Evolutionary conservation across 2,329 filamentous ascomycete genomes (phyloP), one percentile per base, ranked within the genome.

Genomic region (Coleophoma crateriformis): DNA sequence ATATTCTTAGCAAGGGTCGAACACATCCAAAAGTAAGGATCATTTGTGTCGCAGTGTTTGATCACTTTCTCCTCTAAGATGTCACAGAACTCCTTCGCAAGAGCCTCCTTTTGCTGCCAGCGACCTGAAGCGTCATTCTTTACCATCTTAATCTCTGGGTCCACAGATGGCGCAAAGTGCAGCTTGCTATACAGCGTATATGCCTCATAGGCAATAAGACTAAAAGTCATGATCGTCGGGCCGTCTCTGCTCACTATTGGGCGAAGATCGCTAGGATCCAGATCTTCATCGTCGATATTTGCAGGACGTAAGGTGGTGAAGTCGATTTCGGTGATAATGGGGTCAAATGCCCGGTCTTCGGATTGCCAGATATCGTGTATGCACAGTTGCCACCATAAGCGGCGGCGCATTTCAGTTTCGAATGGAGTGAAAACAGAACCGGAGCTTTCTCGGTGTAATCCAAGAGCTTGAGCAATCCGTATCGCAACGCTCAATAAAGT

Each of bases 311-410:
- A 62, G 1, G 75, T 76, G 58, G 76, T 71, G 50, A 70, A 75
- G 17, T 60, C 64, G 8, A 65, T 60, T 4, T 60, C 56, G 15
- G 67, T 61, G 11, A 76, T 65, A 20, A 70, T 64, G 7, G 71
- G 64, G 15, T 65, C 71, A 1, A 71, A 68, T 14, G 77, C 78
- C 8, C 76, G 71, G 47, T 79, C 73, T 56, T 81, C 76, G 8
- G 76, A 72, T 2, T 71, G 72, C 13, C 75, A 73, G 22, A 76
- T 68, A 55, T 85, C 81, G 2, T 82, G 68, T 14, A 80, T 71
- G 38, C 81, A 64, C 17, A 84, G 71, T 54, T 82, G 77, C 72
- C 72, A 75, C 50, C 67, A 71, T 1, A 75, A 59, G 2, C 72
- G 68, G 43, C 69, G 68, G 1, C 66, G 66, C 19, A 58, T 53